Conservation (phyloP, 495 filamentous ascomycete genomes). For the Hypoxylon rickii region DNA sequence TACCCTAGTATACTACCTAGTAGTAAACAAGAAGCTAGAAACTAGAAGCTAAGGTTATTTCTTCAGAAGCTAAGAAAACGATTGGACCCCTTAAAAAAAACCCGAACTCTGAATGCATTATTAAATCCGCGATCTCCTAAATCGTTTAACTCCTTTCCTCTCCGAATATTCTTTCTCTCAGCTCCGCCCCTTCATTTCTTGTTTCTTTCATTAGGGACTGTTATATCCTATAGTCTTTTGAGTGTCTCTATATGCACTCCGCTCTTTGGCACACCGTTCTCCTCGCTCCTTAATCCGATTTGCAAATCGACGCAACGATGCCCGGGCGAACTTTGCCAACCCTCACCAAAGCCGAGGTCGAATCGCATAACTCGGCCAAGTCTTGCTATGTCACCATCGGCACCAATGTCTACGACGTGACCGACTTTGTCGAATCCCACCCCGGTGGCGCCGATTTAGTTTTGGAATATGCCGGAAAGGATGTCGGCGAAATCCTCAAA, state of each 20-base stretch:
- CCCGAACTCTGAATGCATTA: conserved; percentile 14
- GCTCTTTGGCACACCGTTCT: conserved; percentile 1
- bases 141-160: conserved; percentile 13
- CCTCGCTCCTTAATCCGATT: conserved; percentile 5
- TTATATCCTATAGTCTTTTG: neutral
- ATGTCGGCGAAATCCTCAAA: conserved; percentile 79
- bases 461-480: conserved; percentile 87
- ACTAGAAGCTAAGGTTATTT: conserved; percentile 24
- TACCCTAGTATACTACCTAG: neutral
- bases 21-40: no score
- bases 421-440: conserved; percentile 83
- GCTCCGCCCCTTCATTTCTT: conserved; percentile 2
- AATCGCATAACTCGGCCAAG: conserved; percentile 74
- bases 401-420: conserved; percentile 91
- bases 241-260: conserved; percentile 4
- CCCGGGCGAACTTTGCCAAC: conserved; percentile 71
- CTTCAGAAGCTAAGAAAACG: conserved; percentile 12
- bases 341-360: conserved; percentile 76
- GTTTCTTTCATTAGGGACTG: conserved; percentile 2
- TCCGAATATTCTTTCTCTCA: conserved; percentile 12
- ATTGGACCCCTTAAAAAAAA: conserved; percentile 33
- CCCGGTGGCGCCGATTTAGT: conserved; percentile 90
- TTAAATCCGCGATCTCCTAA: conserved; percentile 25
- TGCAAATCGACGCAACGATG: conserved; percentile 37
- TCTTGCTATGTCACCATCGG: conserved; percentile 95